Evolutionary conservation across 1,284 basidiomycete species (phyloP), one percentile per base, ranked within the genome.

Genomic region (Inonotus hispidus): DNA sequence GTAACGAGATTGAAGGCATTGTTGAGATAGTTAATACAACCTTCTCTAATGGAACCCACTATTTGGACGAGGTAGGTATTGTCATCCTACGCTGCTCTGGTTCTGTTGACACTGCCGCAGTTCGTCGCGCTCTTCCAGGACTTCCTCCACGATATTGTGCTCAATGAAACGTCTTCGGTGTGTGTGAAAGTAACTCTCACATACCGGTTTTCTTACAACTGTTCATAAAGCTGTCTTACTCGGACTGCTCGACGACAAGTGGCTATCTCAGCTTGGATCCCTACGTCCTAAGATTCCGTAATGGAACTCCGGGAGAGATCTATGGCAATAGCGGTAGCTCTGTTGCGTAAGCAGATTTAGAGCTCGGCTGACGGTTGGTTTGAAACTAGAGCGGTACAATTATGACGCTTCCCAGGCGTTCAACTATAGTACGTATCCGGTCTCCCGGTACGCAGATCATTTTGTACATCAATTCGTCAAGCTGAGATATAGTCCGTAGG

Each of bases 1-100:
- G 82, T 27, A 84, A 85, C 67, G 83, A 84, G 70, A 80, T 83
- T 60, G 82, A 84, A 68, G 80, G 79, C 0, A 83, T 84, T 38
- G 79, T 77, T 25, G 74, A 77, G 47, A 52, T 21, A 7, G 74
- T 74, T 13, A 80, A 79, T 64, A 59, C 64, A 5, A 73, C 71
- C 2, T 61, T 76, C 23, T 64, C 72, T 16, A 80, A 81, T 59
- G 72, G 73, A 19, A 71, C 74, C 3, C 77, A 79, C 66, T 82
- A 80, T 61, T 66, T 83, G 49, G 71, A 82, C 63, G 77, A 82
- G 74, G 81, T 81, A 49, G 32, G 74, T 64, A 49, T 13, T 57
- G 11, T 19, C 11, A 47, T 43, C 2, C 11, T 7, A 11, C n/a
- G 10, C 41, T 8, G 27, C 8, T 21, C 35, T 16, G 5, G 3